These are phyloP conservation scores for Triangularia setosa DNA, from an alignment of 2,329 filamentous ascomycete species.

Conservation along the genomic window DNA sequence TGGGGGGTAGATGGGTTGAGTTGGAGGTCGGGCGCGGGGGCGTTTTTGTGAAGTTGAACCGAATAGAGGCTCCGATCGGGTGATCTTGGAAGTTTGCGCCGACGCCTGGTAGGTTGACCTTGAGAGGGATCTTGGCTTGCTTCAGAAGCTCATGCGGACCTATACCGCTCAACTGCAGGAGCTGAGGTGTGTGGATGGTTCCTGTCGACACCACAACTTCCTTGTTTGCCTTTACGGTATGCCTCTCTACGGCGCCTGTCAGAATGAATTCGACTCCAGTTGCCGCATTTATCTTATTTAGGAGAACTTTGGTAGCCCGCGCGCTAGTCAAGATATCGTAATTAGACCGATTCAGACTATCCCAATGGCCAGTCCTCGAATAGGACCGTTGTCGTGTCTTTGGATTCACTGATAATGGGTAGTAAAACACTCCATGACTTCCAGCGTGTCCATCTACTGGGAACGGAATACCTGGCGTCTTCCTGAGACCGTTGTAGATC, in stretches of 20 bases:
- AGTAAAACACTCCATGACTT: background rate
- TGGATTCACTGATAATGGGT: constrained; percentile 16
- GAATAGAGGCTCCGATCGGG: constrained; percentile 21
- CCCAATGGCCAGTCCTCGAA: constrained; percentile 23
- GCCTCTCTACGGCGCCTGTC: constrained; percentile 11
- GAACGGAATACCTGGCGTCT: background rate
- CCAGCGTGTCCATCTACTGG: background rate
- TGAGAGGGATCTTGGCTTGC: constrained; percentile 41
- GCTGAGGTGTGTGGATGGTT: constrained; percentile 36
- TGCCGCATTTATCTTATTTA: constrained; percentile 34
- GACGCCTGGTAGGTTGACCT: constrained; percentile 48
- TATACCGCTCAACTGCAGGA: constrained; percentile 33
- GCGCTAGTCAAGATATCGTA: constrained; percentile 26
- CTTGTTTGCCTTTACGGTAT: constrained; percentile 25
- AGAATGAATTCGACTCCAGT: constrained; percentile 24
- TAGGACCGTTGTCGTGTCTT: constrained; percentile 17
- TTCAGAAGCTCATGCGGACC: constrained; percentile 33
- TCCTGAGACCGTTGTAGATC: background rate
- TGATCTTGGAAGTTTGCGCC: constrained; percentile 46
- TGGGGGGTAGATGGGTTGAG: background rate
- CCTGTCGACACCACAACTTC: constrained; percentile 42
- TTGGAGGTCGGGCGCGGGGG: background rate
- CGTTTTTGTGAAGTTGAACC: constrained; percentile 15
- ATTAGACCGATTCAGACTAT: constrained; percentile 21
- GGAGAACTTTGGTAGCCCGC: constrained; percentile 39